Evolutionary conservation across 768 basidiomycete genomes (phyloP).

Genomic region (Collybiopsis luxurians): DNA sequence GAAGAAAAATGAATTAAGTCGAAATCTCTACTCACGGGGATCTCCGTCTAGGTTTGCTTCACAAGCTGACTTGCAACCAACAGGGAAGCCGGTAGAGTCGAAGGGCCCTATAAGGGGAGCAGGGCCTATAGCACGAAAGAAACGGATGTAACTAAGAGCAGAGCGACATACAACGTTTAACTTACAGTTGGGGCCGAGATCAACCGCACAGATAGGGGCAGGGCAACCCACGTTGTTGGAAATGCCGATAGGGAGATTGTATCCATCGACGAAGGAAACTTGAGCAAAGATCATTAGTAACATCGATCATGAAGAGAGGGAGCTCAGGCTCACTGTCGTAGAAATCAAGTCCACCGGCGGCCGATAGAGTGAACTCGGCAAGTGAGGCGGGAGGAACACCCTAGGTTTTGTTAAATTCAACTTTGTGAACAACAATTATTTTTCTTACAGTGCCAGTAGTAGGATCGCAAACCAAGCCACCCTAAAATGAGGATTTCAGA

Average conservation of each 20-base stretch:
- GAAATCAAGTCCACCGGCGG: constrained; percentile 26
- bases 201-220: constrained; percentile 41
- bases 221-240: constrained; percentile 35
- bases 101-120: constrained; percentile 14
- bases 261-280: constrained; percentile 52
- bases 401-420: no score
- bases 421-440: no score
- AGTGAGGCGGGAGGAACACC: constrained; percentile 47
- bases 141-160: neutral
- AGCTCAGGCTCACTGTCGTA: constrained; percentile 30
- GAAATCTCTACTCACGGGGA: constrained; percentile 15
- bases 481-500: no score
- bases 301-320: neutral
- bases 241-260: constrained; percentile 42
- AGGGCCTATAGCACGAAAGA: constrained; percentile 13
- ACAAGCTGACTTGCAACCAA: constrained; percentile 45
- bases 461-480: constrained; percentile 38
- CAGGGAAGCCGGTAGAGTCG: constrained; percentile 29
- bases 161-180: neutral
- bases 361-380: constrained; percentile 43
- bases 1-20: neutral
- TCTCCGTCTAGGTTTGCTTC: constrained; percentile 34
- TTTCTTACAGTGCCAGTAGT: constrained; percentile 45
- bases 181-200: constrained; percentile 40
- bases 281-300: neutral